Evolutionary conservation across 345 rosid species (phyloP).

Genomic region (Gossypium rotundifolium): DNA sequence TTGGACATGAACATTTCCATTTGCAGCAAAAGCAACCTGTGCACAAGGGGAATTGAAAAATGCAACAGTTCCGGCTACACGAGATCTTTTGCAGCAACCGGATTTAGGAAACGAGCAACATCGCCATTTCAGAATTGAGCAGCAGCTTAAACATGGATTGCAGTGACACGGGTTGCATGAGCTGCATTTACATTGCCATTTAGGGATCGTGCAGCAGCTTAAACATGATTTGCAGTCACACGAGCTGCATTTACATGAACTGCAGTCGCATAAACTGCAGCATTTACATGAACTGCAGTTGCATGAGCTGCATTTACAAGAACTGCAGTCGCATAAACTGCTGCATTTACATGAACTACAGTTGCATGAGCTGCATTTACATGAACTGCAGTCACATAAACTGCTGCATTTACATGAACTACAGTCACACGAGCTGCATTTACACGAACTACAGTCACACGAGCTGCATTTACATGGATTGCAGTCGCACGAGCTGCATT

Average conservation of each 20-base stretch:
- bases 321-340: not conserved
- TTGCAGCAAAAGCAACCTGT: conserved; percentile 39
- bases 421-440: not conserved
- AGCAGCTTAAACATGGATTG: conserved; percentile 15
- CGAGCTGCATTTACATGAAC: not conserved
- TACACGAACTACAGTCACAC: conserved; percentile 14
- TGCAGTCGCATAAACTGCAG: not conserved
- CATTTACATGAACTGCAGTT: not conserved
- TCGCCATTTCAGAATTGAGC: conserved; percentile 30
- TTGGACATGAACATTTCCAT: conserved; percentile 50
- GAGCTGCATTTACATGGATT: not conserved
- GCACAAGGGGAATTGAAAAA: conserved; percentile 41
- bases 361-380: not conserved
- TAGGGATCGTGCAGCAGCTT: conserved; percentile 29
- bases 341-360: not conserved
- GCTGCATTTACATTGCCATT: conserved; percentile 17
- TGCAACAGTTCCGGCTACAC: conserved; percentile 40
- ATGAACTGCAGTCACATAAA: not conserved
- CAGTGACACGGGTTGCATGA: not conserved
- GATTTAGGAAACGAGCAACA: conserved; percentile 37
- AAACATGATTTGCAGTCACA: not conserved
- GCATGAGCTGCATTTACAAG: not conserved
- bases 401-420: not conserved
- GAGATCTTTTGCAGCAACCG: conserved; percentile 38
- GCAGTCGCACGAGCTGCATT: not conserved